These are phyloP conservation scores for Staphylotrichum longicolle DNA, from an alignment of 495 filamentous ascomycete genomes.

Conservation along the genomic window DNA sequence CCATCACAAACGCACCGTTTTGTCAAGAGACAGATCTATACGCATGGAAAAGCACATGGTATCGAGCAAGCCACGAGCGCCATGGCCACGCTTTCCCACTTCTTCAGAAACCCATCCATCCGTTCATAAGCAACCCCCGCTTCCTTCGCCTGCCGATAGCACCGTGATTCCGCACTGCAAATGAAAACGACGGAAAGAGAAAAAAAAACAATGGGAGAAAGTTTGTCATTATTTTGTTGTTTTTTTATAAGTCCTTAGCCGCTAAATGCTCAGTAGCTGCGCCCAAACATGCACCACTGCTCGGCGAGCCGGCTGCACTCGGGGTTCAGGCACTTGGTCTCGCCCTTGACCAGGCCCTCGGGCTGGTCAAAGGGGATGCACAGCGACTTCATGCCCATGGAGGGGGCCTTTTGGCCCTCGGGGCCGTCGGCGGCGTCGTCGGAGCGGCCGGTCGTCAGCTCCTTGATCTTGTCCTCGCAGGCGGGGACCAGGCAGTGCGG, in stretches of 20 bases:
- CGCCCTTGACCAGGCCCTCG: constrained; percentile 68
- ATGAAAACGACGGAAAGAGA: not conserved
- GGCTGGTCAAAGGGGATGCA: constrained; percentile 98
- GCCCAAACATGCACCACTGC: constrained; percentile 85
- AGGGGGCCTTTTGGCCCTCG: constrained; percentile 76
- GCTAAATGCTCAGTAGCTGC: constrained; percentile 50
- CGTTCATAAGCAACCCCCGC: not conserved
- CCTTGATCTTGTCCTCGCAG: constrained; percentile 95
- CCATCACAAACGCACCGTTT: not conserved
- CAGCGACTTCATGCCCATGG: constrained; percentile 95
- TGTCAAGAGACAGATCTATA: not conserved
- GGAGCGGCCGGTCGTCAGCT: constrained; percentile 69
- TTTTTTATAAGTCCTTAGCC: not conserved
- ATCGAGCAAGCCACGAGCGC: constrained; percentile 15
- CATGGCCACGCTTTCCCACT: constrained; percentile 3
- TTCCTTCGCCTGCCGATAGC: not conserved
- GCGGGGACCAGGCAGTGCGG: constrained; percentile 75
- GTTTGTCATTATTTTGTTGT: too few species aligned
- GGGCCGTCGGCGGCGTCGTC: constrained; percentile 61
- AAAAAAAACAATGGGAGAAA: not conserved
- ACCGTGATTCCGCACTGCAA: constrained; percentile 4
- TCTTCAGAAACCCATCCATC: not conserved
- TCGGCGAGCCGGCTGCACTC: constrained; percentile 70
- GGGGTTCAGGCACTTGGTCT: constrained; percentile 87
- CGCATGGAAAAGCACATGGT: constrained; percentile 7